These are phyloP conservation scores for Dactylellina sp. DNA, from an alignment of 2,329 filamentous ascomycete genomes.

Conservation along the genomic window DNA sequence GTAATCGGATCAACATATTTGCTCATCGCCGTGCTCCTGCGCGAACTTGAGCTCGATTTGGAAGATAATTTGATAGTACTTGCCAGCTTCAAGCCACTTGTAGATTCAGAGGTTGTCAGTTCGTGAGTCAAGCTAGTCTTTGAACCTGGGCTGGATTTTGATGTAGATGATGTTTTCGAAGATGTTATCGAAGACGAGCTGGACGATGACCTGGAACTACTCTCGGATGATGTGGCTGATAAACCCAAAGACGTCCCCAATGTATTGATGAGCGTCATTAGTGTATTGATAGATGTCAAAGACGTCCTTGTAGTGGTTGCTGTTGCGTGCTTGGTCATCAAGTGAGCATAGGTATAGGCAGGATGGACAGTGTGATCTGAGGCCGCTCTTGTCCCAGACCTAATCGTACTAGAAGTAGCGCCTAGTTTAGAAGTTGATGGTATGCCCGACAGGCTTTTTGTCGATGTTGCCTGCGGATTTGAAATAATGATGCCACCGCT, in stretches of 20 bases:
- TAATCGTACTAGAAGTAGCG: conserved; percentile 8
- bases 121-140: not conserved
- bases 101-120: too few relatives aligned
- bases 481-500: conserved; percentile 16
- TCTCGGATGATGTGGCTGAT: not conserved
- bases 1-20: conserved; percentile 1
- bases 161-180: not conserved
- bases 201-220: not conserved
- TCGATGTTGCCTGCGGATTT: not conserved
- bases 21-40: not conserved
- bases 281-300: not conserved
- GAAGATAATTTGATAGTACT: not conserved
- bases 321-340: not conserved
- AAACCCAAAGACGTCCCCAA: too few relatives aligned
- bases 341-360: not conserved
- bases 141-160: not conserved
- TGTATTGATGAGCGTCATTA: not conserved
- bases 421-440: conserved; percentile 23
- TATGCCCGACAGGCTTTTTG: not conserved
- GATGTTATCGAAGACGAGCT: not conserved
- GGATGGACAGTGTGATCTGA: conserved; percentile 10
- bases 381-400: conserved; percentile 2
- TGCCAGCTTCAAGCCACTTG: too few relatives aligned
- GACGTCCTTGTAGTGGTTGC: not conserved
- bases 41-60: not conserved